Base-by-base conservation (phyloP, 2,329 filamentous ascomycete species). In the Epichloe gansuensis region DNA sequence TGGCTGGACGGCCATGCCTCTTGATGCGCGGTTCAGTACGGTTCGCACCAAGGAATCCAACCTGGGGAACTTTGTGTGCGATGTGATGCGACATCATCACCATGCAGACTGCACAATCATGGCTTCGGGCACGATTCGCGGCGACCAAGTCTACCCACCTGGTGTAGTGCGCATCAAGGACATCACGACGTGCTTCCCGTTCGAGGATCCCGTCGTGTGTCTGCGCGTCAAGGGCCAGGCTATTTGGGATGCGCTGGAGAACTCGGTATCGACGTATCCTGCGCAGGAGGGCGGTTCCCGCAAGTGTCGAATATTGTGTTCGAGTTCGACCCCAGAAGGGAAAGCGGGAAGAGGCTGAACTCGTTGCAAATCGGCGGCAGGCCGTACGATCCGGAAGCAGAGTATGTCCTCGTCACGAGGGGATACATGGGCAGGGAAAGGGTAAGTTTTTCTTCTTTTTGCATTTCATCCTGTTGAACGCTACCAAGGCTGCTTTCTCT, bases 341-440 rank as follows among this genome's bases (percentile, higher is more conserved):
- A 81, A 1, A 65, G 76, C 0, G 81, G 83, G 0, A 75, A 79
- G 3, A 78, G 90, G 34, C 75, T 95, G 43, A 68, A 77, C 2
- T 80, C 73, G 46, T 78, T 81, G 9, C 76, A 73, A 9, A 76
- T 95, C 25, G 80, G 74, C 1, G 80, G 76, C 0, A 66, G 76
- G 49, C 76, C 82, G 0, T 72, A 89, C 4, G 79, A 89, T 23
- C 68, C 77, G 11, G 72, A 81, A 21, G 79, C 70, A 55, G 72
- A 80, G 39, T 95, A 95, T 62, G 76, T 77, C 0, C 72, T 95
- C 3, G 85, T 84, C 8, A 96, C 90, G 0, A 74, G 90, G 52
- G 89, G 88, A 0, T 96, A 95, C 64, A 95, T 95, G 89, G 85
- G 79, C 4, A 80, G 88, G 38, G 90, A 21, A 93, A 91, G 67